phyloP scores from a whole-genome alignment of 2,329 filamentous ascomycete genomes.

The Leptodontidium sp. region DNA sequence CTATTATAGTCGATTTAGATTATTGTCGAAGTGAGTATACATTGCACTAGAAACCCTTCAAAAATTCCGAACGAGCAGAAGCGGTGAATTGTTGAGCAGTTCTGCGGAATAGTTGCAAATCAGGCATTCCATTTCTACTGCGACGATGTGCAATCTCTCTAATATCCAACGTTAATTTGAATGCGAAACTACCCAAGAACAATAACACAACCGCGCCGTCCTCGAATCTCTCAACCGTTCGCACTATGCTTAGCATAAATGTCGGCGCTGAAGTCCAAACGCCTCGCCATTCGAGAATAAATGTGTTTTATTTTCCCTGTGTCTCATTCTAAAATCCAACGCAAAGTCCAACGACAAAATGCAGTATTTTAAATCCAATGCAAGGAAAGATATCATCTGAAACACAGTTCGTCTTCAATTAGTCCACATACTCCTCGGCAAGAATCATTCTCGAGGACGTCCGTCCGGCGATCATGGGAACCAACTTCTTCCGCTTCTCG shows the following conservation, averaged over 20 bases:
- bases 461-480: slow-evolving; percentile 4
- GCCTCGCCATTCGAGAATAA: background rate
- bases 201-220: no score
- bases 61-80: no score
- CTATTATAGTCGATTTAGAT: no score
- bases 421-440: background rate
- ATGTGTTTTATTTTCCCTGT: background rate
- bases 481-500: slow-evolving; percentile 1
- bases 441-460: background rate
- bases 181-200: no score
- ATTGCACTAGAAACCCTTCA: no score
- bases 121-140: no score
- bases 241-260: background rate
- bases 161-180: no score
- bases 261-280: background rate
- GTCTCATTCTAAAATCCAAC: background rate
- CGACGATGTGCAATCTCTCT: no score
- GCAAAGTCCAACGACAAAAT: background rate
- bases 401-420: background rate
- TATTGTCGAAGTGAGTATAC: no score
- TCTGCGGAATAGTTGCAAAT: no score
- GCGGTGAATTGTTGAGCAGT: no score
- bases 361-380: background rate
- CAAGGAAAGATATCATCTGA: background rate
- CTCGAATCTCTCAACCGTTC: no score